Conservation (phyloP, 2,329 filamentous ascomycete genomes). For the Phaeosphaeria sp. region DNA sequence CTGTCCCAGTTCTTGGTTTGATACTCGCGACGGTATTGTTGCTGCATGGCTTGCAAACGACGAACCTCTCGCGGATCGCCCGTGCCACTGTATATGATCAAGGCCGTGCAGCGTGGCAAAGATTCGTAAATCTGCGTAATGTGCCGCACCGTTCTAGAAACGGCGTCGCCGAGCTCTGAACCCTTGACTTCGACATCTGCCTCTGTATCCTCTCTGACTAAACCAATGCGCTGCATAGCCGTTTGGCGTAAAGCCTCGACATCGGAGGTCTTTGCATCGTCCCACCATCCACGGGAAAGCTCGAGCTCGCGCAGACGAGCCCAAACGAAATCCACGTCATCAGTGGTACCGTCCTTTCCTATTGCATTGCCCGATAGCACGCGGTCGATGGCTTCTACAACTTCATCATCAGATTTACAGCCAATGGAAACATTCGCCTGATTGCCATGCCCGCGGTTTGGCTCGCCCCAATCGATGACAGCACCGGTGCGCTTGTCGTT, state of each 20-base stretch:
- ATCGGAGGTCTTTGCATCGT: constrained; percentile 54
- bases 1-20: constrained; percentile 68
- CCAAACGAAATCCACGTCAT: constrained; percentile 68
- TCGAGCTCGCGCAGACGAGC: constrained; percentile 68
- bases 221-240: constrained; percentile 33
- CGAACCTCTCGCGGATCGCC: constrained; percentile 65
- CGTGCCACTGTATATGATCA: constrained; percentile 70
- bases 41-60: constrained; percentile 63
- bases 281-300: constrained; percentile 66
- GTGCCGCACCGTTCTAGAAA: constrained; percentile 58
- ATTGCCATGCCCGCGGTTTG: constrained; percentile 65
- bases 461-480: constrained; percentile 89
- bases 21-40: constrained; percentile 63
- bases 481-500: constrained; percentile 61
- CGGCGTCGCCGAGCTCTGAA: constrained; percentile 51
- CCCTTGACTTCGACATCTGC: constrained; percentile 29
- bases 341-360: constrained; percentile 51
- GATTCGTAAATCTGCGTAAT: constrained; percentile 62
- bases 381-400: constrained; percentile 63
- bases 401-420: constrained; percentile 63
- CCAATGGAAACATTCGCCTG: constrained; percentile 63
- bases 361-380: constrained; percentile 57
- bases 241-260: constrained; percentile 36
- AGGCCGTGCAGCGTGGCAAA: constrained; percentile 64
- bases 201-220: constrained; percentile 21